Conservation (phyloP, 2,329 filamentous ascomycete species). For the Escovopsis sp. region DNA sequence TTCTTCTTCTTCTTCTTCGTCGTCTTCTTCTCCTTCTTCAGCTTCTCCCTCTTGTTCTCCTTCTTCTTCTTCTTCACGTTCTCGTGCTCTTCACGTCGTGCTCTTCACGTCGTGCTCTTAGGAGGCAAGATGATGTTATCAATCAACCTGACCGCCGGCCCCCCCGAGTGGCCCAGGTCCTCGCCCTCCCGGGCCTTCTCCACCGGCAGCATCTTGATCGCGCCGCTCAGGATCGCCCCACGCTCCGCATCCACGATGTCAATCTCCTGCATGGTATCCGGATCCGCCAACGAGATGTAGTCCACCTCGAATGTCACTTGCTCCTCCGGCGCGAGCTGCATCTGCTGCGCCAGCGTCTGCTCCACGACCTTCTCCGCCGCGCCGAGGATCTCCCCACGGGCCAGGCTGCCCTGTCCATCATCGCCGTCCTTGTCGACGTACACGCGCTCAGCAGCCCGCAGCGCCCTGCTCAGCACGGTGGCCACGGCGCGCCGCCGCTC, state of each 20-base stretch:
- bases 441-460: slow-evolving; percentile 53
- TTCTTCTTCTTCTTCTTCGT: too few relatives aligned
- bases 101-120: slow-evolving; percentile 18
- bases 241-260: slow-evolving; percentile 49
- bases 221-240: slow-evolving; percentile 78
- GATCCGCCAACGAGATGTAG: slow-evolving; percentile 83
- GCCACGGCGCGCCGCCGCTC: slow-evolving; percentile 55
- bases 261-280: slow-evolving; percentile 67
- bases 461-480: slow-evolving; percentile 52
- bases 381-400: slow-evolving; percentile 53
- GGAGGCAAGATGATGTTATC: slow-evolving; percentile 66
- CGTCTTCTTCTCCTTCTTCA: too few relatives aligned
- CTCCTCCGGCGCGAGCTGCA: slow-evolving; percentile 38
- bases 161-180: slow-evolving; percentile 56
- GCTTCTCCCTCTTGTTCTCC: too few relatives aligned
- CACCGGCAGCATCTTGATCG: slow-evolving; percentile 75
- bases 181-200: slow-evolving; percentile 56
- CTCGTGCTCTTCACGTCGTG: background rate
- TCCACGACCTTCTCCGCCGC: slow-evolving; percentile 49
- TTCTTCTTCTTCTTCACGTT: background rate
- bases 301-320: slow-evolving; percentile 69
- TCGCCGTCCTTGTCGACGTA: slow-evolving; percentile 38
- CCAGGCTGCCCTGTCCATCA: slow-evolving; percentile 31
- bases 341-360: slow-evolving; percentile 43
- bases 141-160: slow-evolving; percentile 71